Percentiles rank a stretch among this genome's conserved stretches.
Conservation (phyloP, 2,329 filamentous ascomycete species). For the Alternaria metachromatica region DNA sequence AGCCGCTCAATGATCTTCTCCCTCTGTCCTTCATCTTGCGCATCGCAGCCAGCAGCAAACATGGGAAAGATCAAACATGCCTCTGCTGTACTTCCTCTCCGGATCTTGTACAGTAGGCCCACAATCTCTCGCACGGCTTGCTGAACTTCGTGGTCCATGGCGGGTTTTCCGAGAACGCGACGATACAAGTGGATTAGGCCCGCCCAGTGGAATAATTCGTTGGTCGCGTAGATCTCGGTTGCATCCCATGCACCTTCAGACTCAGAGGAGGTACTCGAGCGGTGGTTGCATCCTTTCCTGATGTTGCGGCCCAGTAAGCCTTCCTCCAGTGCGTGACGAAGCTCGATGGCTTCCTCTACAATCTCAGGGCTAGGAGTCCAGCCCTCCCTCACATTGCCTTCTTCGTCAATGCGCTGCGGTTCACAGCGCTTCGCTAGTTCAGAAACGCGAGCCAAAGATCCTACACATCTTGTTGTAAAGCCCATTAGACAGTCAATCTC, state of each 20-base stretch:
- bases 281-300: conserved; percentile 54
- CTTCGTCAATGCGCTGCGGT: conserved; percentile 64
- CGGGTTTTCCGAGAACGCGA: conserved; percentile 69
- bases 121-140: conserved; percentile 69
- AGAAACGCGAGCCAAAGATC: conserved; percentile 74
- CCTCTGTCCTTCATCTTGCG: conserved; percentile 62
- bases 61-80: conserved; percentile 79
- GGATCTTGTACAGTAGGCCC: conserved; percentile 66
- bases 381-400: conserved; percentile 57
- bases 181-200: conserved; percentile 78
- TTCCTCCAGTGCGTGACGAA: conserved; percentile 68
- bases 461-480: conserved; percentile 75
- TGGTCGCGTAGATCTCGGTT: conserved; percentile 72
- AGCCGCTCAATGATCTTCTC: conserved; percentile 70
- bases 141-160: conserved; percentile 66
- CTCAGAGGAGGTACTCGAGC: conserved; percentile 43
- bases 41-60: conserved; percentile 83
- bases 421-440: conserved; percentile 74
- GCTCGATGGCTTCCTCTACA: conserved; percentile 62
- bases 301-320: conserved; percentile 49
- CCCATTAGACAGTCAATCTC: conserved; percentile 83
- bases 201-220: conserved; percentile 81
- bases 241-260: conserved; percentile 61
- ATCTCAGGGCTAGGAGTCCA: conserved; percentile 67
- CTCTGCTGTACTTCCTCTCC: conserved; percentile 73